A percentile compares a stretch with the other conserved stretches of the same genome.
These are phyloP conservation scores for Yamagishiella unicocca DNA, from an alignment of 139 green algal genomes.

Conservation along the genomic window DNA sequence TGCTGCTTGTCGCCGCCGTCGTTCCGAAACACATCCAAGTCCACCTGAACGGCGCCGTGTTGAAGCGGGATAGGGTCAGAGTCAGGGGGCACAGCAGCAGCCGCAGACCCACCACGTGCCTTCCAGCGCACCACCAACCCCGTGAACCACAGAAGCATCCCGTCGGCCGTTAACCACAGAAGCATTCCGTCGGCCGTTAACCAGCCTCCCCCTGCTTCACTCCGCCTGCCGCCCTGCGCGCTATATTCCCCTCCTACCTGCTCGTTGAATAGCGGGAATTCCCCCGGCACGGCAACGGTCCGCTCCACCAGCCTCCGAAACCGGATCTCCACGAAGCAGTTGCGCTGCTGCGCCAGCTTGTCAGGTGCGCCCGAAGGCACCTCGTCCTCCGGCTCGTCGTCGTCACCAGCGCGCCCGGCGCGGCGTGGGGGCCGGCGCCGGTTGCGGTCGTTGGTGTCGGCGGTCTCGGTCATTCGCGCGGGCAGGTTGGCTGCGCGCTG, in stretches of 20 bases:
- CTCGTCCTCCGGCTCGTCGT: background rate
- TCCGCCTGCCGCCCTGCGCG: background rate
- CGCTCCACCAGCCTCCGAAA: conserved; percentile 51
- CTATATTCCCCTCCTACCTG: conserved; percentile 47
- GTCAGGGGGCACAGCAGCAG: too few relatives aligned
- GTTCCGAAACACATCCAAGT: conserved; percentile 42
- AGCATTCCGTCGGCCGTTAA: too few relatives aligned
- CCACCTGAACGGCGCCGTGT: background rate
- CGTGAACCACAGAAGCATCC: too few relatives aligned
- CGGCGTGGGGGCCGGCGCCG: too few relatives aligned
- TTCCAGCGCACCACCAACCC: too few relatives aligned
- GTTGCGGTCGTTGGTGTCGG: background rate
- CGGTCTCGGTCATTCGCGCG: conserved; percentile 1
- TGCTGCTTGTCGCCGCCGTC: conserved; percentile 25
- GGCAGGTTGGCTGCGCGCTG: conserved; percentile 70
- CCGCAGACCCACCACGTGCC: too few relatives aligned
- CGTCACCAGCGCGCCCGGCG: background rate
- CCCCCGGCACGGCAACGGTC: conserved; percentile 54
- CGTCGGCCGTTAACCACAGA: too few relatives aligned
- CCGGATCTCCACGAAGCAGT: conserved; percentile 66
- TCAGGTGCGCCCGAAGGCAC: background rate
- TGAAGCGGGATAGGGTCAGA: too few relatives aligned
- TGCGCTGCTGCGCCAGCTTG: conserved; percentile 4
- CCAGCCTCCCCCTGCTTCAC: background rate
- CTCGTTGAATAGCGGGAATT: conserved; percentile 73